These are phyloP conservation scores for Fulvia fulva DNA, from an alignment of 2,329 filamentous ascomycete genomes.

Conservation along the genomic window DNA sequence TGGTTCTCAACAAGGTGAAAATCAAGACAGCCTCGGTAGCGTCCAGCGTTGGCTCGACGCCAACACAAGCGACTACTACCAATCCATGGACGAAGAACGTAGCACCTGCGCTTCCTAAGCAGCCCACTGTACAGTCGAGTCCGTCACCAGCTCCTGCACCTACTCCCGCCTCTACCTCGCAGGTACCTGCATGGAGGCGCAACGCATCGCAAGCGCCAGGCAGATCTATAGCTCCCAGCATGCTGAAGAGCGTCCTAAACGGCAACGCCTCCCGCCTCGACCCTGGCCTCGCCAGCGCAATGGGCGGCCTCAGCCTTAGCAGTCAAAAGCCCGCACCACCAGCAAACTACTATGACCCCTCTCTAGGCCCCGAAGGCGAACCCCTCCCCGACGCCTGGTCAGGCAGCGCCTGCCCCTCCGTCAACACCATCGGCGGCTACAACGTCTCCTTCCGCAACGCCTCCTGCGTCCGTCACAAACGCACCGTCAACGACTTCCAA, in stretches of 20 bases:
- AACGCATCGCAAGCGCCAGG: not conserved
- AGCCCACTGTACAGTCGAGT: not conserved
- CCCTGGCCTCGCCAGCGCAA: not conserved
- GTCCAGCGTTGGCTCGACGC: no score
- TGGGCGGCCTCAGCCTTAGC: not conserved
- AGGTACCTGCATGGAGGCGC: not conserved
- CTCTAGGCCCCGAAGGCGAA: not conserved
- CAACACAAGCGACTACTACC: no score
- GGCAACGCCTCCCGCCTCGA: not conserved
- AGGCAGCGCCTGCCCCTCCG: not conserved
- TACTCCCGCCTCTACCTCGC: no score
- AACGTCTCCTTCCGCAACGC: not conserved
- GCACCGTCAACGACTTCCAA: slow-evolving; percentile 10
- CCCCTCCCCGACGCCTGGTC: not conserved
- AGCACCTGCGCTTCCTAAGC: no score
- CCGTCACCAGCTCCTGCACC: not conserved
- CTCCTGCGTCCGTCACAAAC: not conserved
- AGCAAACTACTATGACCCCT: not conserved
- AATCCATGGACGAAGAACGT: no score
- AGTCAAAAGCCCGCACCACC: not conserved
- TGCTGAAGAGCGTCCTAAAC: not conserved
- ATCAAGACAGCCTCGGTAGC: no score
- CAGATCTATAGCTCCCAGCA: not conserved
- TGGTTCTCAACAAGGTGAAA: no score
- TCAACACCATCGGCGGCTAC: not conserved